Conservation (phyloP, 2,329 filamentous ascomycete species). For the Chaetomium globosum region DNA sequence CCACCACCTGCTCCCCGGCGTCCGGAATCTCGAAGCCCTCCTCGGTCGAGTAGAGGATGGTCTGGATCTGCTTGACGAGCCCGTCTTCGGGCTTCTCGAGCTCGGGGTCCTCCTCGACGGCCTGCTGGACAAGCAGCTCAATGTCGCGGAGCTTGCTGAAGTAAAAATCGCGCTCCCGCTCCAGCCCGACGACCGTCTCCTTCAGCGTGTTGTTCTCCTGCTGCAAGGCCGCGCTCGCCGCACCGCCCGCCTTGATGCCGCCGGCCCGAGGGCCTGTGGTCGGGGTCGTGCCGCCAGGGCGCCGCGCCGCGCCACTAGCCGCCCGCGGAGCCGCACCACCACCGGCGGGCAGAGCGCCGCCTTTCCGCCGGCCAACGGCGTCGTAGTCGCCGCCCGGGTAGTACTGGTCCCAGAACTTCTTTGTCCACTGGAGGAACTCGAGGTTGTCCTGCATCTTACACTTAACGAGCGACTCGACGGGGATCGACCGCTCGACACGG, state of each 20-base stretch:
- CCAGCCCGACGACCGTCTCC: constrained; percentile 91
- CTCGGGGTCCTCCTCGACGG: constrained; percentile 88
- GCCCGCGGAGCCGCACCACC: constrained; percentile 49
- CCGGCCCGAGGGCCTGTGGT: constrained; percentile 56
- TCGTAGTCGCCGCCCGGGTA: constrained; percentile 98
- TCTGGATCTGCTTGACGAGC: constrained; percentile 93
- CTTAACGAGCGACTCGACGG: constrained; percentile 86
- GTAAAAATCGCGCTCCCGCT: constrained; percentile 97
- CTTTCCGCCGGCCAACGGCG: constrained; percentile 81
- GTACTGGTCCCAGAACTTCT: constrained; percentile 97
- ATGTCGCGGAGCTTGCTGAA: constrained; percentile 98
- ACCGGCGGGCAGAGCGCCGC: constrained; percentile 60
- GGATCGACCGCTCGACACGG: constrained; percentile 84
- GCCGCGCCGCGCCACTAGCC: constrained; percentile 31
- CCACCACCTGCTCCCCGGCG: constrained; percentile 60
- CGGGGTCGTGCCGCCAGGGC: constrained; percentile 61
- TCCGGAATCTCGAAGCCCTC: constrained; percentile 90
- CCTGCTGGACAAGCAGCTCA: constrained; percentile 89
- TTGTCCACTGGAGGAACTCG: constrained; percentile 96
- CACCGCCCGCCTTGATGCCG: constrained; percentile 54
- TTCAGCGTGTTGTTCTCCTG: constrained; percentile 87
- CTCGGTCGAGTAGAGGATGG: constrained; percentile 96
- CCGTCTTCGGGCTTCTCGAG: constrained; percentile 92
- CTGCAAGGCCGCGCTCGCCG: constrained; percentile 71
- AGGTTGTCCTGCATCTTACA: constrained; percentile 99